phyloP scores from a whole-genome alignment of 805 yeast species.

The Sugiyamaella chiloensis region DNA sequence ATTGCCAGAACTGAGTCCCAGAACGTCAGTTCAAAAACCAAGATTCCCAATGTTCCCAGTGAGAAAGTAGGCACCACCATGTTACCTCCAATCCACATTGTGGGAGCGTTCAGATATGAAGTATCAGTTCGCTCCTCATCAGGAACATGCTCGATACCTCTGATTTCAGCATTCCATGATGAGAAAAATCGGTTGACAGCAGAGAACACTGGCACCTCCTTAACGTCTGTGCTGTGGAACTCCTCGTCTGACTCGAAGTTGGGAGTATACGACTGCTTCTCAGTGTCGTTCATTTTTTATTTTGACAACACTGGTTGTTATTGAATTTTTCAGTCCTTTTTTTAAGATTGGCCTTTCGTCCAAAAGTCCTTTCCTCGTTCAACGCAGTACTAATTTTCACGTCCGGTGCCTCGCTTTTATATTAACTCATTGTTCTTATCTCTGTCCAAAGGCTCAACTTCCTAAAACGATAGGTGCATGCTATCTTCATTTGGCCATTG shows the following conservation, averaged over 20 bases:
- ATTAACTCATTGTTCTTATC: neutral
- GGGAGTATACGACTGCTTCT: constrained; percentile 6
- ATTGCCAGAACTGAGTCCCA: constrained; percentile 67
- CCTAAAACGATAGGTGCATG: constrained; percentile 3
- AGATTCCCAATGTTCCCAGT: constrained; percentile 67
- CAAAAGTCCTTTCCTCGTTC: no score
- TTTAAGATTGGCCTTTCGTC: no score
- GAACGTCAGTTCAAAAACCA: constrained; percentile 65
- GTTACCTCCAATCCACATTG: constrained; percentile 92
- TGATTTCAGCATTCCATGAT: constrained; percentile 44
- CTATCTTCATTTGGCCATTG: constrained; percentile 1
- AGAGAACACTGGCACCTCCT: constrained; percentile 3
- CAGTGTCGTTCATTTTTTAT: neutral
- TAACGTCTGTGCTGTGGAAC: neutral
- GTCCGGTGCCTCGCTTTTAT: no score
- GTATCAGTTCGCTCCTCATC: constrained; percentile 74
- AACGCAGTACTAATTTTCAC: no score
- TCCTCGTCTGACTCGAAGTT: constrained; percentile 10
- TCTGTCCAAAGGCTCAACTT: neutral
- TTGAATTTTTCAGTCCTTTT: neutral
- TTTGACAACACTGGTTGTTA: neutral
- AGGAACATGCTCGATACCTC: constrained; percentile 78
- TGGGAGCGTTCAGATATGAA: constrained; percentile 64
- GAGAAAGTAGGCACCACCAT: constrained; percentile 81
- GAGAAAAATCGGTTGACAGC: neutral